Conservation (phyloP, 768 basidiomycete genomes). For the Favolaschia claudopus region DNA sequence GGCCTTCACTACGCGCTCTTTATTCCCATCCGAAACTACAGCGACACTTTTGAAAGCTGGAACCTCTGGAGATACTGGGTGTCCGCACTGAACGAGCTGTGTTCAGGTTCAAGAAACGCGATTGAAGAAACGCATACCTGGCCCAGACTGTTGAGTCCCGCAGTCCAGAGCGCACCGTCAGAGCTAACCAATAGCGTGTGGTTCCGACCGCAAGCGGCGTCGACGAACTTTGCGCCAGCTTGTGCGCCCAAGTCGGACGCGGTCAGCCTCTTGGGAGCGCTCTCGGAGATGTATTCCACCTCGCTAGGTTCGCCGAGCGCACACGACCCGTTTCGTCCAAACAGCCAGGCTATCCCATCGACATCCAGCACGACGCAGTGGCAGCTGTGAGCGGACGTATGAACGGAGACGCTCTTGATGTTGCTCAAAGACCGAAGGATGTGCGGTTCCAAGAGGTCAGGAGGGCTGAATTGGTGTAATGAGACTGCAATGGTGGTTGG, state of each 20-base stretch:
- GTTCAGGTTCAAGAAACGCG: background rate
- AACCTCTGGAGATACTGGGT: constrained; percentile 69
- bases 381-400: constrained; percentile 79
- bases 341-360: constrained; percentile 86
- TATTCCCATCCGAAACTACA: constrained; percentile 65
- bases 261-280: constrained; percentile 68
- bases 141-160: constrained; percentile 81
- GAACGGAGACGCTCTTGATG: constrained; percentile 73
- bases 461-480: constrained; percentile 48
- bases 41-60: constrained; percentile 68
- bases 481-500: background rate
- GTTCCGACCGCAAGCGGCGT: constrained; percentile 83
- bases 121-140: constrained; percentile 60
- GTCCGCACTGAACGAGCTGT: constrained; percentile 67
- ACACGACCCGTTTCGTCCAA: constrained; percentile 82
- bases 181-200: constrained; percentile 87
- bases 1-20: constrained; percentile 73
- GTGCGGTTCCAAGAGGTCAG: constrained; percentile 88
- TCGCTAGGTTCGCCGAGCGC: constrained; percentile 65
- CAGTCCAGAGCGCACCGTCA: constrained; percentile 84
- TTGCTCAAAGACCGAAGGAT: constrained; percentile 90
- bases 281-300: constrained; percentile 73
- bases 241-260: constrained; percentile 69
- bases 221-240: constrained; percentile 68
- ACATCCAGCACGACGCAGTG: constrained; percentile 79